Conservation (phyloP, 139 green algal species). For the Ostreobium quekettii region DNA sequence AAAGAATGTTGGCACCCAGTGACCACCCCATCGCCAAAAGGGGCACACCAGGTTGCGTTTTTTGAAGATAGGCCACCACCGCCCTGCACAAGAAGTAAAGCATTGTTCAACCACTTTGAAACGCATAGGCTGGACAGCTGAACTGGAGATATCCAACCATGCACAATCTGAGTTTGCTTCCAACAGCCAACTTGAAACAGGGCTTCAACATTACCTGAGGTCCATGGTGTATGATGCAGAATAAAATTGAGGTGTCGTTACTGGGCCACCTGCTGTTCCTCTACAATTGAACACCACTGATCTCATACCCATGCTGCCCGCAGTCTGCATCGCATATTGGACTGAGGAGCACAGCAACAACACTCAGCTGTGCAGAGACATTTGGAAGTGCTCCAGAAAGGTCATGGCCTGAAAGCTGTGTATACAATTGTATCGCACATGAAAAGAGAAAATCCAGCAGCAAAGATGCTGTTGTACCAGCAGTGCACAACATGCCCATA, state of each 20-base stretch:
- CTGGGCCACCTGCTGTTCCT: constrained; percentile 72
- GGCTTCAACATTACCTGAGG: constrained; percentile 51
- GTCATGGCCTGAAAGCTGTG: no score
- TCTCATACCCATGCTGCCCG: constrained; percentile 31
- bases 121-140: no score
- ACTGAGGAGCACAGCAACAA: no score
- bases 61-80: constrained; percentile 47
- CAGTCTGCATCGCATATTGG: constrained; percentile 16
- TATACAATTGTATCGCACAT: no score
- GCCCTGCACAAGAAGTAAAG: constrained; percentile 22
- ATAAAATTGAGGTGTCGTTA: constrained; percentile 90
- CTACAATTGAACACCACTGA: constrained; percentile 83
- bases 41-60: constrained; percentile 10
- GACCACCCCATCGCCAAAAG: constrained; percentile 83
- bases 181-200: not conserved
- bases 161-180: not conserved
- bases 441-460: no score
- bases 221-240: constrained; percentile 87
- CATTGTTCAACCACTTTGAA: no score
- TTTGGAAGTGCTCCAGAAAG: no score
- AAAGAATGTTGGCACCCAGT: constrained; percentile 88
- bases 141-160: no score
- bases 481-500: no score
- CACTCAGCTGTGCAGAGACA: no score
- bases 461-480: no score